These are phyloP conservation scores for Cryptosporidium baileyi DNA, from an alignment of 169 alveolate genomes.

Conservation along the genomic window DNA sequence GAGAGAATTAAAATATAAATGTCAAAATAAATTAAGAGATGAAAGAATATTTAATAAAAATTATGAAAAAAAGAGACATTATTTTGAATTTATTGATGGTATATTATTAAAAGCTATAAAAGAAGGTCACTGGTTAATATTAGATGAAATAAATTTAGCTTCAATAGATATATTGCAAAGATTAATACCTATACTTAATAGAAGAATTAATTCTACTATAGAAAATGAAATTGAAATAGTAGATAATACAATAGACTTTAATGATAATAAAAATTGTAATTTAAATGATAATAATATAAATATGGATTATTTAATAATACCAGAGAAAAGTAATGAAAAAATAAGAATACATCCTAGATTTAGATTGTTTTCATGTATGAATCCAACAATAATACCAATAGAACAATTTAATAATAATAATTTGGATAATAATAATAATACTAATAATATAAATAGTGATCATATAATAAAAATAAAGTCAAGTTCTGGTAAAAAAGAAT, in stretches of 20 bases:
- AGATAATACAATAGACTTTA: neutral
- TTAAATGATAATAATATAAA: neutral
- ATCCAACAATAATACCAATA: slow-evolving; percentile 92
- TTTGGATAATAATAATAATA: slow-evolving; percentile 72
- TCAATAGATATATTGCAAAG: slow-evolving; percentile 95
- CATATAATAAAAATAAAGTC: slow-evolving; percentile 88
- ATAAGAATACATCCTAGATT: slow-evolving; percentile 91
- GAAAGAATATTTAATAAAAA: neutral
- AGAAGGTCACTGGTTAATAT: slow-evolving; percentile 98
- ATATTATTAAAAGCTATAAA: slow-evolving; percentile 93
- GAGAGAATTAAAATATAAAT: neutral
- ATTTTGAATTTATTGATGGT: slow-evolving; percentile 95
- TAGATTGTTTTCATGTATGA: slow-evolving; percentile 98
- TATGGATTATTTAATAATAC: slow-evolving; percentile 72
- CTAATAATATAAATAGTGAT: slow-evolving; percentile 23
- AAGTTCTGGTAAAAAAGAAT: slow-evolving; percentile 94
- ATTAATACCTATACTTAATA: slow-evolving; percentile 83
- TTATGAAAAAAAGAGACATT: neutral
- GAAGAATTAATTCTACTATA: neutral
- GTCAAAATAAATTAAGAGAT: neutral
- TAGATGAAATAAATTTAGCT: slow-evolving; percentile 99
- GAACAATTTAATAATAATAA: slow-evolving; percentile 69
- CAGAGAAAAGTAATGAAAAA: slow-evolving; percentile 84
- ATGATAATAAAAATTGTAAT: neutral
- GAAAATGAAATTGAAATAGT: slow-evolving; percentile 13